A percentile compares a stretch with the other conserved stretches of the same genome.
Conservation (phyloP, 306 rosid species). For the Coriaria nepalensis region DNA sequence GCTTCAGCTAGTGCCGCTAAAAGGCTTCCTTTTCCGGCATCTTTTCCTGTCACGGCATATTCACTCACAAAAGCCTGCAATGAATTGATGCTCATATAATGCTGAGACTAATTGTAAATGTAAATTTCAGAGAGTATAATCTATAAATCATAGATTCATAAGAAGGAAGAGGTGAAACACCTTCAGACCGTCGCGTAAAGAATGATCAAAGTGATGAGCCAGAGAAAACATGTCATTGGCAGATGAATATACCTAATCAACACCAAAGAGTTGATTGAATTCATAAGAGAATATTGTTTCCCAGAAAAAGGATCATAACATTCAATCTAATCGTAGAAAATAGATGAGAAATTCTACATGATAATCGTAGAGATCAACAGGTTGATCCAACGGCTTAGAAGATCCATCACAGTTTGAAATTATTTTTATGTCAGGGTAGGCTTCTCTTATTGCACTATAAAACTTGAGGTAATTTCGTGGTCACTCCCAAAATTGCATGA, state of each 20-base stretch:
- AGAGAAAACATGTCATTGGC: conserved; percentile 59
- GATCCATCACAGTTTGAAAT: conserved; percentile 88
- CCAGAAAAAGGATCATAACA: neutral
- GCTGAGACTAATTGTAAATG: conserved; percentile 5
- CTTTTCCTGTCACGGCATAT: conserved; percentile 69
- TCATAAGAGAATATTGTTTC: neutral
- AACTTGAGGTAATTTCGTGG: conserved; percentile 68
- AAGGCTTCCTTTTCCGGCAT: conserved; percentile 82
- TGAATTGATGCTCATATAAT: conserved; percentile 2
- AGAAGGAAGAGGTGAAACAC: conserved; percentile 12
- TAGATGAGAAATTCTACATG: conserved; percentile 41
- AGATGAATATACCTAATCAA: conserved; percentile 50
- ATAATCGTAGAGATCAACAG: conserved; percentile 78
- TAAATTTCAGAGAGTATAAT: neutral
- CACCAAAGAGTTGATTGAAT: conserved; percentile 9
- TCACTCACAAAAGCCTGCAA: conserved; percentile 90
- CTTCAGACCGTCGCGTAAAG: conserved; percentile 51
- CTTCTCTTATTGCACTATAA: conserved; percentile 43
- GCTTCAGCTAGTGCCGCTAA: conserved; percentile 80
- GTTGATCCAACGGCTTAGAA: conserved; percentile 55
- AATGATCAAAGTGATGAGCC: conserved; percentile 33
- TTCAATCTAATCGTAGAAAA: neutral
- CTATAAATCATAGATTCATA: conserved; percentile 4
- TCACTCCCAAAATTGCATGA: conserved; percentile 7
- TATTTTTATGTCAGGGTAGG: conserved; percentile 75